Base-by-base conservation (phyloP, 2,329 filamentous ascomycete genomes). In the Teratosphaeria zuluensis region DNA sequence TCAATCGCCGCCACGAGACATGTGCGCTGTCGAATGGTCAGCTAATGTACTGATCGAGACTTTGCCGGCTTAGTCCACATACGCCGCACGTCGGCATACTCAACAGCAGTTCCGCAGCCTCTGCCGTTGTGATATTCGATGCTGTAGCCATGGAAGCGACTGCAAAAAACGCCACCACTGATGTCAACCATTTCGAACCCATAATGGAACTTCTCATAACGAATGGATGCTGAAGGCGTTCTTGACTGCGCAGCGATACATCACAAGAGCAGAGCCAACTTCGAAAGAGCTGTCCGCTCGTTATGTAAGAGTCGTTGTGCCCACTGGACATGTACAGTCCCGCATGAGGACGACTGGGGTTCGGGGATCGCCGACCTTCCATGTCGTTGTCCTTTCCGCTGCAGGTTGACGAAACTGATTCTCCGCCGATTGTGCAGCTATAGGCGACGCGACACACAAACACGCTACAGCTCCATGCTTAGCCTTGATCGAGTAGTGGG, bases 1-100 rank as follows among this genome's bases (percentile, higher is more conserved):
- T 62, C 57, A 12, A 65, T 65, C 0, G 58, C 56, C 6, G 51
- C 42, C 8, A 57, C 46, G 12, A 65, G 58, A 51, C 62, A 65
- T 21, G 35, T 57, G 16, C 62, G 60, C 63, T 64, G 21, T 6
- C 9, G 28, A 33, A 4, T 56, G 21, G n/a, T 42, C 21, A 42
- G 9, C 11, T 12, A 9, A 32, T 24, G 16, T 2, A 5, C 24
- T 32, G 28, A n/a, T 53, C 16, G 52, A 53, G 4, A 24, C 4
- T 16, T 30, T 4, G 28, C 4, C 3, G 4, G 6, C n/a, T 28
- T 33, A 7, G 16, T 21, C 16, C 7, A 55, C 31, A 19, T 24
- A 55, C 53, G 32, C 55, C 55, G 55, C 55, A 56, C 5, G 5
- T 14, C 8, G 55, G 55, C 55, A 56, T 56, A 19, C 46, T 33